Base-by-base conservation (phyloP, 164 flowering plant genomes). In the Chloranthus sessilifolius region DNA sequence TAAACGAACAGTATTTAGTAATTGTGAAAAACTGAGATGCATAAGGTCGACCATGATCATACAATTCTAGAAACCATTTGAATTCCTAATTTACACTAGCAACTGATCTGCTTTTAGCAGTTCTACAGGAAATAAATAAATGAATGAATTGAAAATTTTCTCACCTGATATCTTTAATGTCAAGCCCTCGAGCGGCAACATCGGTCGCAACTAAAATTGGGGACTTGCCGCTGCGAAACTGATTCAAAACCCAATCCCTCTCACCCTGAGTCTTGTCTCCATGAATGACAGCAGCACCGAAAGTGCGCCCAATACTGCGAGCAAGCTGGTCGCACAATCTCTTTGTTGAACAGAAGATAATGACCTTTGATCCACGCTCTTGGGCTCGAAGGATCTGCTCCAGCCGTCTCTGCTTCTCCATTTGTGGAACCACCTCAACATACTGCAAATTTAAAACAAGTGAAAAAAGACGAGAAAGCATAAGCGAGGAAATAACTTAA, bases 171-270 rank as follows among this genome's bases (percentile, higher is more conserved):
- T 90, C 96, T 63, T 85, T 84, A 41, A 91, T 78, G 55, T 88
- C 96, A 58, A 90, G 83, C 7, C 97, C 97, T 19, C 97, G 73
- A 26, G 97, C 97, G 57, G 97, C 97, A 64, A 90, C 97, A 64
- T 90, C 95, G 44, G 97, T 90, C 19, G 97, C 97, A 62, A 87
- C 88, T 51, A 90, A 68, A 37, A 91, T 72, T 2, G 94, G 92
- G 9, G 79, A 69, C 60, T 72, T 83, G 36, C 98, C 98, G 51
- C 63, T 64, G 1, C 95, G 82, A 53, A 91, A 91, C 65, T 83
- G 85, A 61, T 77, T 85, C 55, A 91, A 57, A 52, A 85, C 96
- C 79, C 76, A 80, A 64, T 91, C 98, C 61, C 98, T 81, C 75
- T 91, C 98, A 49, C 70, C 78, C 56, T 88, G 97, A 60, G 80